Base-by-base conservation (phyloP, 306 rosid species). In the Arachis stenosperma region DNA sequence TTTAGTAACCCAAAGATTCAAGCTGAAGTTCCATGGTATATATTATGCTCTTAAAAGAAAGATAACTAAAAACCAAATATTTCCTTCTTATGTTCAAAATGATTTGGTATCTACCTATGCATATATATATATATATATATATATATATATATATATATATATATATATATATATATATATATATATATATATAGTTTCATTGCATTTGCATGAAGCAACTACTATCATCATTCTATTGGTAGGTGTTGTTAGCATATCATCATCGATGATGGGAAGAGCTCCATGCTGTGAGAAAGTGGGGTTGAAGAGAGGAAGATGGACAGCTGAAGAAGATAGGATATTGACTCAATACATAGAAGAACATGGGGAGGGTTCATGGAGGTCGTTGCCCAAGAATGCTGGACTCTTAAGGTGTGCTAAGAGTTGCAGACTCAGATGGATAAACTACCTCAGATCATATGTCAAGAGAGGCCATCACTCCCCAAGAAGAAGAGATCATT, bases 261-360 rank as follows among this genome's bases (percentile, higher is more conserved):
- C 9, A 48, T 46, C 51, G 8, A 48, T 0, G 3, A 90, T 88
- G 96, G 98, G 88, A 48, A 90, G 91, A 82, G 84, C 96, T 48
- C 94, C 95, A 10, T 92, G 92, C 53, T 90, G 98, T 72, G 95
- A 82, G 82, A 92, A 88, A 52, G 78, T 85, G n/a, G 96, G 98
- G 68, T 41, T 92, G 71, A 92, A 86, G 83, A 90, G 78, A 81
- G 96, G 96, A 73, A 86, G 96, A 75, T 92, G 98, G 96, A 92
- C 96, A 2, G 85, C 87, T 37, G 95, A 90, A 81, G 98, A 92
- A 75, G 98, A 92, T 67, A 58, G 79, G 68, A 85, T 82, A 66
- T 79, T 90, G 61, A 90, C 87, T 22, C 83, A 84, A 5, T 90
- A 92, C 79, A 90, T 92, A 39, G 74, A 81, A 62, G 63, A 55